Evolutionary conservation across 1,284 basidiomycete genomes (phyloP).

Genomic region (Fomes fomentarius): DNA sequence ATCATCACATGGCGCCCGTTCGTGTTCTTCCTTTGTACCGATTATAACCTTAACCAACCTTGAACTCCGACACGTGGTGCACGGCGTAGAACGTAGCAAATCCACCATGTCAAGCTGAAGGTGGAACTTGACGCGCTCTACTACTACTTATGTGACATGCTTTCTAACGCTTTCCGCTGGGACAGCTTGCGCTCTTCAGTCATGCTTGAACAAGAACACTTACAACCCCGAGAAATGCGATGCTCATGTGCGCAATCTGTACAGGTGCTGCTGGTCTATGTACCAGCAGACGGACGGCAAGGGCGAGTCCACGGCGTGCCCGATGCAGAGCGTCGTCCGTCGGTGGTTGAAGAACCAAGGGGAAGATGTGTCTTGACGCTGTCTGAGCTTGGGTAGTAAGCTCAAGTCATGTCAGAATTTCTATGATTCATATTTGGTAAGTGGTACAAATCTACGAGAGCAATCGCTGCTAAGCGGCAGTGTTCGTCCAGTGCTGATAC

Average conservation of each 20-base stretch:
- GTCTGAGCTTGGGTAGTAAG: too few species aligned
- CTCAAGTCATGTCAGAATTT: too few species aligned
- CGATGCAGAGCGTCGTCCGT: slow-evolving; percentile 52
- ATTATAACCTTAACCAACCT: too few species aligned
- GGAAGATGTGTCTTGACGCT: slow-evolving; percentile 7
- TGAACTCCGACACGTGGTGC: too few species aligned
- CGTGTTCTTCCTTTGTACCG: too few species aligned
- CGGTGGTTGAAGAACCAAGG: slow-evolving; percentile 62
- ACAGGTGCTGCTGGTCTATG: slow-evolving; percentile 61
- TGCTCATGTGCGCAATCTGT: slow-evolving; percentile 51
- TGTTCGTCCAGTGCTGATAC: too few species aligned
- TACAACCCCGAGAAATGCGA: slow-evolving; percentile 68
- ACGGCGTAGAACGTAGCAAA: slow-evolving; percentile 8
- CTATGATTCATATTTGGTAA: too few species aligned
- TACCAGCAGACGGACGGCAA: slow-evolving; percentile 46
- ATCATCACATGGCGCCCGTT: too few species aligned
- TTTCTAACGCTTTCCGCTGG: background rate
- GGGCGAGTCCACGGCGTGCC: slow-evolving; percentile 65
- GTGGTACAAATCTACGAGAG: too few species aligned
- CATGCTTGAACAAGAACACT: slow-evolving; percentile 65
- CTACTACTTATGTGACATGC: background rate
- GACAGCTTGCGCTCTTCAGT: slow-evolving; percentile 63
- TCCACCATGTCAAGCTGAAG: slow-evolving; percentile 17
- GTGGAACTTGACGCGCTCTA: background rate
- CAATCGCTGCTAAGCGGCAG: too few species aligned